phyloP scores from a whole-genome alignment of 495 filamentous ascomycete species.

The Platismatia glauca region DNA sequence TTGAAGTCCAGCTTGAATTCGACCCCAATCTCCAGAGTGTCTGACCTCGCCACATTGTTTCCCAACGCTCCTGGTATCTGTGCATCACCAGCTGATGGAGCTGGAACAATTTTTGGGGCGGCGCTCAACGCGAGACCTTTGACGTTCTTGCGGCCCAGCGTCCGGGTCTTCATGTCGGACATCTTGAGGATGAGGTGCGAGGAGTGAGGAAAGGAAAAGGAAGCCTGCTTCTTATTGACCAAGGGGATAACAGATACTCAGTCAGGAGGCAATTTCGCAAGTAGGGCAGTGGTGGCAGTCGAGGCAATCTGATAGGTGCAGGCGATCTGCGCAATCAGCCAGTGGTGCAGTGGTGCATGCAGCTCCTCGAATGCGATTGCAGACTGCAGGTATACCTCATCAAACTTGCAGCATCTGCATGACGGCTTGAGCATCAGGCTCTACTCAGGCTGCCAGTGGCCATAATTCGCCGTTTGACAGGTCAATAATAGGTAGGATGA shows the following conservation, averaged over 20 bases:
- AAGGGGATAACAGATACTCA: neutral
- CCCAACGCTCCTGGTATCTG: conserved; percentile 52
- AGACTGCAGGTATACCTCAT: neutral
- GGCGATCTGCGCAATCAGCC: neutral
- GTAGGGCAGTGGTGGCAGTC: neutral
- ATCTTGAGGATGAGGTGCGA: conserved; percentile 34
- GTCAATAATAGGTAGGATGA: neutral
- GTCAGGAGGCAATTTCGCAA: conserved; percentile 1
- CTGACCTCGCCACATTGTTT: conserved; percentile 55
- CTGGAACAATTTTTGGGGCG: conserved; percentile 49
- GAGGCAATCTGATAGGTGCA: conserved; percentile 1
- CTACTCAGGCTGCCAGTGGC: neutral
- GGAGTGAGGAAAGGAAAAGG: neutral
- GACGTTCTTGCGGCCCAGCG: conserved; percentile 95
- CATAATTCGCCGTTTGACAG: neutral
- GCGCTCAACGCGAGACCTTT: conserved; percentile 83
- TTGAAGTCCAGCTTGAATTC: conserved; percentile 90
- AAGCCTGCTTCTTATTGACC: neutral
- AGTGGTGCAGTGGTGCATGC: neutral
- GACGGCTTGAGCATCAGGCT: neutral
- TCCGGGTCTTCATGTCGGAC: conserved; percentile 83
- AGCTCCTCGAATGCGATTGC: neutral
- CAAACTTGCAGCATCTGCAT: neutral
- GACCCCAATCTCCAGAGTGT: conserved; percentile 90
- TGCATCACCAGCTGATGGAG: conserved; percentile 49